phyloP scores from a whole-genome alignment of 108 stramenopile genomes.

The Skeletonema marinoi region DNA sequence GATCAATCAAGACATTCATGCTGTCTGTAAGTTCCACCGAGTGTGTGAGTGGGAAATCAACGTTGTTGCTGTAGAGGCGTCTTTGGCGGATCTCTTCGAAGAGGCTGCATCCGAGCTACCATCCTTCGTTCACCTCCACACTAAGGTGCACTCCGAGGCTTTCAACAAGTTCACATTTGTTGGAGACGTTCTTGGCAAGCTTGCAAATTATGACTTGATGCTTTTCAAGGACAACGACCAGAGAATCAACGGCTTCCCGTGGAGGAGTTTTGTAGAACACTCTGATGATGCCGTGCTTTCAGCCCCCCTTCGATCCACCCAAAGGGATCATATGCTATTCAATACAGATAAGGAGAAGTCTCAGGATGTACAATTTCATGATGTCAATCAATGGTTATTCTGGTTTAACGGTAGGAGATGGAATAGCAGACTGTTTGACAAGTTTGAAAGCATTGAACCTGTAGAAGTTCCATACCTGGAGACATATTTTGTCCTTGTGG shows the following conservation, averaged over 20 bases:
- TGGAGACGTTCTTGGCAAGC: too few relatives aligned
- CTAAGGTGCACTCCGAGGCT: too few relatives aligned
- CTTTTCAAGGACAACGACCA: not conserved
- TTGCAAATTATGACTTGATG: too few relatives aligned
- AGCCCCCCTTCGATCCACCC: too few relatives aligned
- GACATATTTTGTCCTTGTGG: slow-evolving; percentile 27
- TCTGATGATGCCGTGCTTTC: not conserved
- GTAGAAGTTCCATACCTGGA: slow-evolving; percentile 17
- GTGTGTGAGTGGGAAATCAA: not conserved
- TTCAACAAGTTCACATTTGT: too few relatives aligned
- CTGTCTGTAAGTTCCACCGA: not conserved
- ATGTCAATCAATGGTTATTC: not conserved
- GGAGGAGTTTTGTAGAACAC: not conserved
- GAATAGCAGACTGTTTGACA: not conserved
- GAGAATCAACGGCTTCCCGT: not conserved
- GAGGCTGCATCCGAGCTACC: not conserved
- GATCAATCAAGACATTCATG: not conserved
- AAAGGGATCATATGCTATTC: not conserved
- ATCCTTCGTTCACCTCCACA: not conserved
- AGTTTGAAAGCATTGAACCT: not conserved
- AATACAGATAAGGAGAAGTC: not conserved
- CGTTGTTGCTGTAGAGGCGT: not conserved
- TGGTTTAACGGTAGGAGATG: not conserved
- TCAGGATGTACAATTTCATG: not conserved
- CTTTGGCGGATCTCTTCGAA: not conserved